phyloP scores from a whole-genome alignment of 2,329 filamentous ascomycete species.

The Xylariaceae sp. region DNA sequence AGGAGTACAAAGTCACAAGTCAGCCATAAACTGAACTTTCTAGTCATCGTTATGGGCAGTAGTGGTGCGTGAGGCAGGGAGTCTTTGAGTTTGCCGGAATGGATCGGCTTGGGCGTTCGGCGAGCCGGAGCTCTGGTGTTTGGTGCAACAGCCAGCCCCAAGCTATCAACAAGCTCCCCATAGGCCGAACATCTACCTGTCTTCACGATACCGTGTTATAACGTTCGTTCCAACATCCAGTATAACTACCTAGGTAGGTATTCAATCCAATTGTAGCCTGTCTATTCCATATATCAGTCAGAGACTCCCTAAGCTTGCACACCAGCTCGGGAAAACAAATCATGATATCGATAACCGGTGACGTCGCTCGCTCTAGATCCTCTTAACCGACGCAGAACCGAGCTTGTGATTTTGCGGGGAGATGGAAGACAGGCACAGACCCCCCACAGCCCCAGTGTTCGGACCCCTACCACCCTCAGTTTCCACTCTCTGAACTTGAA shows the following conservation, averaged over 20 bases:
- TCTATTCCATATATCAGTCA: too few species aligned
- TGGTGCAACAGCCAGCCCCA: background rate
- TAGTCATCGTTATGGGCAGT: background rate
- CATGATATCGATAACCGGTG: slow-evolving; percentile 30
- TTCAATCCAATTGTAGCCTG: too few species aligned
- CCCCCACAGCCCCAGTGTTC: too few species aligned
- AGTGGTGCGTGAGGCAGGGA: background rate
- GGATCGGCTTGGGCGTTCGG: slow-evolving; percentile 8
- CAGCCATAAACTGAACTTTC: too few species aligned
- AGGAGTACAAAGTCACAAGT: background rate
- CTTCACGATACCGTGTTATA: background rate
- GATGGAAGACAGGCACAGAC: slow-evolving; percentile 1
- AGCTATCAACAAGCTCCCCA: too few species aligned
- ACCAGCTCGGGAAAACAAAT: background rate
- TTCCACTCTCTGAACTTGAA: too few species aligned
- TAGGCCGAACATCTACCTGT: background rate
- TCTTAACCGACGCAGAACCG: slow-evolving; percentile 48
- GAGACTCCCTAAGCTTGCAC: too few species aligned
- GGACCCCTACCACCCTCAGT: too few species aligned
- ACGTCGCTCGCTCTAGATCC: slow-evolving; percentile 26
- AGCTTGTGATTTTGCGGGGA: slow-evolving; percentile 58
- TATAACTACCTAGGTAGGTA: too few species aligned
- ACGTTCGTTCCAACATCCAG: too few species aligned
- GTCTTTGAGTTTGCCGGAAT: slow-evolving; percentile 10
- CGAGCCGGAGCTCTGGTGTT: slow-evolving; percentile 13